Base-by-base conservation (phyloP, 2,329 filamentous ascomycete genomes). In the Colletotrichum musae region DNA sequence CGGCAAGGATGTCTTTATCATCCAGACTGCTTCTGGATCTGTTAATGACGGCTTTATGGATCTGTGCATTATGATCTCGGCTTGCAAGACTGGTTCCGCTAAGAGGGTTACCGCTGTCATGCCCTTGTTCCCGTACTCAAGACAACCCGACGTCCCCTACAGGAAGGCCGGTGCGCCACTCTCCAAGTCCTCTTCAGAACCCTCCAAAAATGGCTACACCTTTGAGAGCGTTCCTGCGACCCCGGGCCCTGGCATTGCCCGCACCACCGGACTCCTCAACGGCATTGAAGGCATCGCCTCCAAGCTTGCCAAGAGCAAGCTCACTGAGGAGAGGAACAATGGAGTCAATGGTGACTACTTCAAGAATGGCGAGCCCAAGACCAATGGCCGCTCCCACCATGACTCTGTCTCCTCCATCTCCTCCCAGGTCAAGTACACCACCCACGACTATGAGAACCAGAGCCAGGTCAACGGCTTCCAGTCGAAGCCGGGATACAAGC, bases 1-100 rank as follows among this genome's bases (percentile, higher is more conserved):
- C 75, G 96, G 94, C 75, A 99, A 99, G 81, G 96, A 99, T 89
- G 96, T 98, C 80, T 99, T 97, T 84, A 98, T 98, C 79, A 94
- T 99, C 77, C 95, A 98, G 82, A 96, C 94, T 50, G 94, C 94
- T 74, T 94, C 94, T 74, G 94, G 94, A 72, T 93, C 93, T 76
- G 94, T 98, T 83, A 99, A 99, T 80, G 96, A 99, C 83, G 91
- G 97, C 83, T 90, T 99, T 73, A 93, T 99, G 85, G 96, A 99
- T 79, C 91, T 98, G 58, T 93, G 97, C 80, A 98, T 98, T 83
- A 97, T 96, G 84, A 95, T 98, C 75, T 97, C 94, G n/a, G 96
- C 96, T 71, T 98, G 96, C 89, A 97, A 97, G 83, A 91, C 93
- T 13, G 94, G 94, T 75, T 98, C 95, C 48, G 96, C 96, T 36